A percentile compares a stretch with the other conserved stretches of the same genome.
Conservation (phyloP, 176 grass and related monocot species). For the Oryza glumipatula region DNA sequence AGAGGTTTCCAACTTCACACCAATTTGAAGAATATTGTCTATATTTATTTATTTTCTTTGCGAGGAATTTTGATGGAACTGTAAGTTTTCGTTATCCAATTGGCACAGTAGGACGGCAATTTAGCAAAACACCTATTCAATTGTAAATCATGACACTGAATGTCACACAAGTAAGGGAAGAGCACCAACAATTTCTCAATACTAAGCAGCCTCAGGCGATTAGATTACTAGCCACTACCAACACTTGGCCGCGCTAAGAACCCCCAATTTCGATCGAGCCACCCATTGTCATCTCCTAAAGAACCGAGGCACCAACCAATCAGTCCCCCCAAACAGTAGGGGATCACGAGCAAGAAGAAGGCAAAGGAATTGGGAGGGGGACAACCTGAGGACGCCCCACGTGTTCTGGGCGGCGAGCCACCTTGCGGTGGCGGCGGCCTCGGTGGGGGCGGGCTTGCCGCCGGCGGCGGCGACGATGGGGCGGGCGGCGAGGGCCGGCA, state of each 20-base stretch:
- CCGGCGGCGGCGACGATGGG: conserved; percentile 19
- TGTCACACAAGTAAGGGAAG: background rate
- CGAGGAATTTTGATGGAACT: background rate
- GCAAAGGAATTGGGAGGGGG: no score
- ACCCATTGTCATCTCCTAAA: background rate
- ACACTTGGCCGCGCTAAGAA: background rate
- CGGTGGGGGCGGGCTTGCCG: conserved; percentile 64
- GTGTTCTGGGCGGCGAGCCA: conserved; percentile 88
- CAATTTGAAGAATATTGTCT: background rate
- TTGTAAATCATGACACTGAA: background rate
- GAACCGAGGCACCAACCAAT: background rate
- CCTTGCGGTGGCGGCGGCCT: conserved; percentile 69
- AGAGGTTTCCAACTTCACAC: background rate
- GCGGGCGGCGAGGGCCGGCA: conserved; percentile 16
- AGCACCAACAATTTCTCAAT: background rate
- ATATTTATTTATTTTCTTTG: background rate
- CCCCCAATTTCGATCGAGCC: background rate
- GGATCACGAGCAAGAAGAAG: no score
- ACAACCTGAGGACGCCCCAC: conserved; percentile 90
- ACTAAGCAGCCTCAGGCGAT: background rate
- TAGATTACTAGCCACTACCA: background rate
- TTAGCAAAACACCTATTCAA: background rate
- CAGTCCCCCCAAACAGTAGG: no score
- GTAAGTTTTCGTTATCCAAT: background rate
- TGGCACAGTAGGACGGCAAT: background rate